phyloP scores from a whole-genome alignment of 2,329 filamentous ascomycete species.

The Endothia cerciana region DNA sequence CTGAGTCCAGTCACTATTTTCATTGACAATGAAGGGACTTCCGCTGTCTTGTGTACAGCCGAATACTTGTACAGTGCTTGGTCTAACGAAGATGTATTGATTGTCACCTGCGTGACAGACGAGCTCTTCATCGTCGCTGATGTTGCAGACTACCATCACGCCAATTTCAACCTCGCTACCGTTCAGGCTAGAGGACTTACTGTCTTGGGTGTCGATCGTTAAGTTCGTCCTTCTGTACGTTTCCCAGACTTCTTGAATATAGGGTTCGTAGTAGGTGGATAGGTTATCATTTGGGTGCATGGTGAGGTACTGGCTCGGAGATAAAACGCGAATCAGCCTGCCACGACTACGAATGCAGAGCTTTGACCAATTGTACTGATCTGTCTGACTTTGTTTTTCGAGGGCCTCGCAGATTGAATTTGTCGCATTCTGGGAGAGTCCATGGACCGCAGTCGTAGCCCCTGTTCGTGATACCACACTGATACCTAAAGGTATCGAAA shows the following conservation, averaged over 20 bases:
- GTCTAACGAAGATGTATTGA: conserved; percentile 10
- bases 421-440: conserved; percentile 7
- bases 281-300: conserved; percentile 15
- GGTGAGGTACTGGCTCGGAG: conserved; percentile 18
- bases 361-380: conserved; percentile 10
- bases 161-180: not conserved
- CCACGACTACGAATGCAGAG: conserved; percentile 1
- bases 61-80: conserved; percentile 17
- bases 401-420: conserved; percentile 9
- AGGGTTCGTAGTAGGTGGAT: conserved; percentile 7
- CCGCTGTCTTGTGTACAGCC: conserved; percentile 16
- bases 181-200: not conserved
- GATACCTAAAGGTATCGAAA: conserved; percentile 15
- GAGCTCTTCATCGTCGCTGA: not conserved
- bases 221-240: not conserved
- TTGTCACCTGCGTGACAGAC: not conserved
- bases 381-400: not conserved
- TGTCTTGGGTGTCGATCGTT: conserved; percentile 16
- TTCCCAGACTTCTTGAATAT: conserved; percentile 12
- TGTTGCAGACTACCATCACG: not conserved
- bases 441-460: not conserved
- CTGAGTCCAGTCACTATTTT: not conserved
- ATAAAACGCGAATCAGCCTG: conserved; percentile 11
- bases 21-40: conserved; percentile 9
- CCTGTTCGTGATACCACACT: not conserved